Base-by-base conservation (phyloP, 371 early-diverging fungal genomes). In the Globomyces sp. region DNA sequence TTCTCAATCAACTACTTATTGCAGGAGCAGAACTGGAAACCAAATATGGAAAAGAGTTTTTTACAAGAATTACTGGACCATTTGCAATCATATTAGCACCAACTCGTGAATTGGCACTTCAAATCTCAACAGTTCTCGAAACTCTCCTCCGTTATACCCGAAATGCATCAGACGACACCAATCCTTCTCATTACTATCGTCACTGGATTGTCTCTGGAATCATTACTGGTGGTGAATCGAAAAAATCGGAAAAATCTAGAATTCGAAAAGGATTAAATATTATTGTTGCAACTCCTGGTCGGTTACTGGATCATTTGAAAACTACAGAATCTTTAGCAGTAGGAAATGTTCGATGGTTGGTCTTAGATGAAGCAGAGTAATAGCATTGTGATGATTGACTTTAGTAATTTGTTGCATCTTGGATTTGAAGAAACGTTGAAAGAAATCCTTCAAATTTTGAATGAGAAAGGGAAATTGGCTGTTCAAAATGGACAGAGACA, bases 101-200 rank as follows among this genome's bases (percentile, higher is more conserved):
- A 1, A 99, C 99, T 2, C 92, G 99, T 47, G 99, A 99, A 78
- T 86, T 99, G 66, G 99, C 99, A 1, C 88, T 90, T 69, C 99
- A 99, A 80, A 95, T 95, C 51, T 73, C 86, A 24, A 83, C 80
- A 44, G 93, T 94, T 0, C 71, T 93, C 57, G 85, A 87, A 11
- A 74, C 77, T 3, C 78, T 95, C 24, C 75, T 94, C 51, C 57
- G 52, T 43, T 82, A 73, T 59, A 68, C 60, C 6, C 10, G 34
- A 45, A 53, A 68, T 10, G 41, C 49, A 47, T 55, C 59, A 47
- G 42, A 63, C 13, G 34, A 10, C 59, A 34, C 53, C 10, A 58
- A 67, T 72, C 40, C 63, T 66, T 52, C 2, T 44, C 63, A 37
- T 24, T 24, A 24, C 24, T 24, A 24, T 24, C 61, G 66, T 3